phyloP scores from a whole-genome alignment of 2,329 filamentous ascomycete species.

The Herpotrichia juniperi region DNA sequence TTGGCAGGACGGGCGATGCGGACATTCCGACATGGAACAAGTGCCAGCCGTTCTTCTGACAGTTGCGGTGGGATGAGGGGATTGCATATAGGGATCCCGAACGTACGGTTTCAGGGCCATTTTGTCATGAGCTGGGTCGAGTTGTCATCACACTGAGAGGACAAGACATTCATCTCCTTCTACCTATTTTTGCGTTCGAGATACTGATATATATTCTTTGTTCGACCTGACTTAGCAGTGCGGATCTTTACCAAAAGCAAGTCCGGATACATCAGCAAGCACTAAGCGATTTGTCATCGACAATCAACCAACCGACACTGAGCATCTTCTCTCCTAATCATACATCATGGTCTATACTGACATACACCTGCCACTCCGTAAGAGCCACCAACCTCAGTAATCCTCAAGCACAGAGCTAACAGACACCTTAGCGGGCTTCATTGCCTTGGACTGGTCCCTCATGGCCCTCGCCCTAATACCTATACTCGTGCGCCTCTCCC shows the following conservation, averaged over 20 bases:
- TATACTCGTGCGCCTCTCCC: conserved; percentile 30
- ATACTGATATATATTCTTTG: neutral
- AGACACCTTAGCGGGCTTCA: conserved; percentile 27
- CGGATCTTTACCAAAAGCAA: neutral
- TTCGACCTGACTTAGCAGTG: neutral
- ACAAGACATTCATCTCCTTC: neutral
- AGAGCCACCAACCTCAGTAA: conserved; percentile 2
- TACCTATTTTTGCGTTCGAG: neutral
- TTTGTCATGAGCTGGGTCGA: conserved; percentile 11
- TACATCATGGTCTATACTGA: conserved; percentile 27
- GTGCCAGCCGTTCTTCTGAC: neutral
- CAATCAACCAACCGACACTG: neutral
- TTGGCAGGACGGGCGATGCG: neutral
- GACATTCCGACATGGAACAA: neutral
- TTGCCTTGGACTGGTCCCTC: conserved; percentile 34
- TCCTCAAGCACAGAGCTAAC: conserved; percentile 5
- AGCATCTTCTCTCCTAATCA: neutral
- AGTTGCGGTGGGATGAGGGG: neutral
- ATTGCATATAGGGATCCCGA: neutral
- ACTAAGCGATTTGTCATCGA: neutral
- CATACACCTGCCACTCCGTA: conserved; percentile 30
- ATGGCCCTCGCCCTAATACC: conserved; percentile 35
- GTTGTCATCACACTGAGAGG: conserved; percentile 11
- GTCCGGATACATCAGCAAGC: neutral
- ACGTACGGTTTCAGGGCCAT: neutral